These are phyloP conservation scores for Oenanthe sinensis DNA, from an alignment of 129 eudicot species.

Conservation along the genomic window DNA sequence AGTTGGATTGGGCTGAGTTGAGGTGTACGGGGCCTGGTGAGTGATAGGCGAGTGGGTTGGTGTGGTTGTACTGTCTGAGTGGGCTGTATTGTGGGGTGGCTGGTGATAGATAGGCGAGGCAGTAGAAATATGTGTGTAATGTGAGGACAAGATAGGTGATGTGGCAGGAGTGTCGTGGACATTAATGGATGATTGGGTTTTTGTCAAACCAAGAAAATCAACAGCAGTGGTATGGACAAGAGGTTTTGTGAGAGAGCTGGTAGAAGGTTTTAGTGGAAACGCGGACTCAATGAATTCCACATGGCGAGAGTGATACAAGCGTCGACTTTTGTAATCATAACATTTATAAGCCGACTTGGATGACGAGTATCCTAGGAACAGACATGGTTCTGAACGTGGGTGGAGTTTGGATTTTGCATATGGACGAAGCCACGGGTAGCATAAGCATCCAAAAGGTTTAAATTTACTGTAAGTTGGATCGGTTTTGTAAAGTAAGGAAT, in stretches of 20 bases:
- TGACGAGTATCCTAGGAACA: not conserved
- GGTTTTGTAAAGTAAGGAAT: not conserved
- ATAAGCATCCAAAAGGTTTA: conserved; percentile 8
- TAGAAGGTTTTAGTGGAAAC: not conserved
- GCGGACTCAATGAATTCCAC: not conserved
- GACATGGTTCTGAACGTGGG: not conserved
- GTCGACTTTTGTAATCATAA: not conserved
- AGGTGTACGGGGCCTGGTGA: not conserved
- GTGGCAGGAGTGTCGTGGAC: not conserved
- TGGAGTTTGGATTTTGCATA: conserved; percentile 11
- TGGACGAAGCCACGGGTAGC: conserved; percentile 19
- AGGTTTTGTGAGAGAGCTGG: not conserved
- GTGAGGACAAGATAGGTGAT: not conserved
- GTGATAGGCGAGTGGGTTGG: too few species aligned
- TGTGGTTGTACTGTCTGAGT: too few species aligned
- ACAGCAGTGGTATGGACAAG: not conserved
- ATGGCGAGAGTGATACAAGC: conserved; percentile 7
- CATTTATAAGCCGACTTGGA: conserved; percentile 7
- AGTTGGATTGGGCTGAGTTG: too few species aligned
- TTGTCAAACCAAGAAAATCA: not conserved
- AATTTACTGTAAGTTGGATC: not conserved
- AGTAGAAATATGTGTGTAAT: not conserved
- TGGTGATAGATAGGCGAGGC: not conserved
- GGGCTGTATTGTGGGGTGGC: too few species aligned
- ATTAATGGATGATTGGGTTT: not conserved